Evolutionary conservation across 2,329 filamentous ascomycete species (phyloP).

Genomic region (Decorospora gaudefroyi): DNA sequence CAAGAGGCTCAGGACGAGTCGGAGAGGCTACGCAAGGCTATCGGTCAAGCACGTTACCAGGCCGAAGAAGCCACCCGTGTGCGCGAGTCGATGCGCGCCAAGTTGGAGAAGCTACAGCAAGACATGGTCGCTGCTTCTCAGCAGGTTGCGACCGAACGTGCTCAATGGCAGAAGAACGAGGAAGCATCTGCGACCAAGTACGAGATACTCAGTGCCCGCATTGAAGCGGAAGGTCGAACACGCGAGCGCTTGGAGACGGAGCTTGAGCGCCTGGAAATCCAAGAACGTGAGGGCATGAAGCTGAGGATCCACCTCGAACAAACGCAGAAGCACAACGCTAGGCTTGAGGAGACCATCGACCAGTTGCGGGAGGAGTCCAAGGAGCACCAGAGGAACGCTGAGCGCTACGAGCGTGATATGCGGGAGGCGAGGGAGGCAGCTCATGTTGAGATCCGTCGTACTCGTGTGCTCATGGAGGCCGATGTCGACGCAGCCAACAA

Average conservation of each 20-base stretch:
- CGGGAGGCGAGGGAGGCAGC: constrained; percentile 81
- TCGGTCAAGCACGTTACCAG: constrained; percentile 75
- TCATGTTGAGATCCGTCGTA: constrained; percentile 78
- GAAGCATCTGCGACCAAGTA: constrained; percentile 60
- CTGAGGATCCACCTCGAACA: constrained; percentile 74
- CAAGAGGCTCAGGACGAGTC: constrained; percentile 57
- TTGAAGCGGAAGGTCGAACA: constrained; percentile 52
- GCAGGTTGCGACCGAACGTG: constrained; percentile 82
- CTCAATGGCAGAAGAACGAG: constrained; percentile 71
- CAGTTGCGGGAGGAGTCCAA: constrained; percentile 67
- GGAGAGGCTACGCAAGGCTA: constrained; percentile 72
- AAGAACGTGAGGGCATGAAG: constrained; percentile 77
- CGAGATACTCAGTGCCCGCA: constrained; percentile 59
- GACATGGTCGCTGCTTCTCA: constrained; percentile 80
- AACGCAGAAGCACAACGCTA: constrained; percentile 62
- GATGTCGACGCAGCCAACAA: constrained; percentile 84
- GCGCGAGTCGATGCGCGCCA: constrained; percentile 80
- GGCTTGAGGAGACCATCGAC: constrained; percentile 64
- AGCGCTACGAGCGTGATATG: constrained; percentile 78
- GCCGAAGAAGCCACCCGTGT: constrained; percentile 84
- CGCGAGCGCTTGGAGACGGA: constrained; percentile 54
- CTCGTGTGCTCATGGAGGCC: constrained; percentile 74
- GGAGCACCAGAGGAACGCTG: constrained; percentile 69
- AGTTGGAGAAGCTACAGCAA: constrained; percentile 82
- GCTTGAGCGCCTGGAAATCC: constrained; percentile 51